Evolutionary conservation across 768 basidiomycete species (phyloP).

Genomic region (Sutorius australiensis): DNA sequence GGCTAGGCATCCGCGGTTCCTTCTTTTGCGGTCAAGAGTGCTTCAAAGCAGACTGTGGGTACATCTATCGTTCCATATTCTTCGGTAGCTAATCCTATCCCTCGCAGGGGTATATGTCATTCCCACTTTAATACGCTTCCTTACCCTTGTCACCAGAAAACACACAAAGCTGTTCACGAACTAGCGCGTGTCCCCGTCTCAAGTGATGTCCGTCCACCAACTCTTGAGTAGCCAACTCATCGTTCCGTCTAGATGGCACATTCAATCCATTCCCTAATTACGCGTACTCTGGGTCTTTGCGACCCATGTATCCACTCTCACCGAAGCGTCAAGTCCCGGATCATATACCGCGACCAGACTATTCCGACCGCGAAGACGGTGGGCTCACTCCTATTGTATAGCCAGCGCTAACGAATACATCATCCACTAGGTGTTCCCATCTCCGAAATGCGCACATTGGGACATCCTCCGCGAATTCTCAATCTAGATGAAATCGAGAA

Average conservation of each 20-base stretch:
- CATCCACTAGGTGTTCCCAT: constrained; percentile 49
- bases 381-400: constrained; percentile 22
- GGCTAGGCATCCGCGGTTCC: constrained; percentile 77
- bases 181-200: constrained; percentile 39
- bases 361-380: constrained; percentile 63
- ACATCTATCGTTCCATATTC: background rate
- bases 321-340: constrained; percentile 71
- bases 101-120: constrained; percentile 25
- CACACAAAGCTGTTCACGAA: constrained; percentile 74
- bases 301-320: constrained; percentile 87
- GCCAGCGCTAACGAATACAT: background rate
- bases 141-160: constrained; percentile 51
- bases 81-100: background rate
- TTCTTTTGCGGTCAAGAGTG: constrained; percentile 95
- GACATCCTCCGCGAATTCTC: constrained; percentile 64
- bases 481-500: constrained; percentile 76
- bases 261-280: constrained; percentile 79
- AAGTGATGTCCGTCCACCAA: constrained; percentile 5
- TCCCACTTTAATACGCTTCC: background rate
- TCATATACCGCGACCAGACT: constrained; percentile 86
- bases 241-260: constrained; percentile 53
- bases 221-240: background rate
- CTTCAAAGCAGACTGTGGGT: constrained; percentile 92
- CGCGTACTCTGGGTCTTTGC: constrained; percentile 72
- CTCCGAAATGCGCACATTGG: constrained; percentile 53